A percentile compares a stretch with the other conserved stretches of the same genome.
phyloP scores from a whole-genome alignment of 129 eudicot species.

The Pulicaria dysenterica region DNA sequence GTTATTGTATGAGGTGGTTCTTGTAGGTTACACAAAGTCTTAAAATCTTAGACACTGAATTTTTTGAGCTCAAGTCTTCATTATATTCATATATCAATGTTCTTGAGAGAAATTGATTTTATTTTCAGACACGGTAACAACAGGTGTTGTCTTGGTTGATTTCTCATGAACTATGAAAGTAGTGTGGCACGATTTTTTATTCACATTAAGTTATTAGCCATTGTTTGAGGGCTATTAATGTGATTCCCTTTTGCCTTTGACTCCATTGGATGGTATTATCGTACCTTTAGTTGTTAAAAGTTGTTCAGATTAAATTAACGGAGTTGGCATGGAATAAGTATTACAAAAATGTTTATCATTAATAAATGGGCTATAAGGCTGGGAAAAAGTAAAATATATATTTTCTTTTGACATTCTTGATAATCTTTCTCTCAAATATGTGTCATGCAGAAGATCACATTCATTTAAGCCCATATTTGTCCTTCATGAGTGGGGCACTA shows the following conservation, averaged over 20 bases:
- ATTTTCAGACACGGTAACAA: background rate
- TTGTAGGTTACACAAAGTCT: background rate
- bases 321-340: background rate
- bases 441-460: constrained; percentile 74
- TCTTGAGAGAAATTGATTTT: background rate
- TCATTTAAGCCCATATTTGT: constrained; percentile 77
- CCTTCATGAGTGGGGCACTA: constrained; percentile 75
- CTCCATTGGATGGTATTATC: constrained; percentile 15
- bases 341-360: too few relatives aligned
- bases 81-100: background rate
- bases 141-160: background rate
- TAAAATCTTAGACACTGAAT: background rate
- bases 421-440: constrained; percentile 26
- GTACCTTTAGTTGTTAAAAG: background rate
- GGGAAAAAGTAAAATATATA: background rate
- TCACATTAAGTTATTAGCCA: too few relatives aligned
- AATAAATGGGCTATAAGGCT: background rate
- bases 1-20: background rate
- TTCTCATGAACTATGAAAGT: constrained; percentile 12
- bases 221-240: background rate
- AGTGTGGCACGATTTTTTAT: background rate
- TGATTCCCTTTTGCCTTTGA: background rate
- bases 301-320: constrained; percentile 12
- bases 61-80: background rate
- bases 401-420: background rate